Percentiles rank a stretch among this genome's conserved stretches.
Conservation (phyloP, 164 flowering plant genomes). For the Umbellularia californica region DNA sequence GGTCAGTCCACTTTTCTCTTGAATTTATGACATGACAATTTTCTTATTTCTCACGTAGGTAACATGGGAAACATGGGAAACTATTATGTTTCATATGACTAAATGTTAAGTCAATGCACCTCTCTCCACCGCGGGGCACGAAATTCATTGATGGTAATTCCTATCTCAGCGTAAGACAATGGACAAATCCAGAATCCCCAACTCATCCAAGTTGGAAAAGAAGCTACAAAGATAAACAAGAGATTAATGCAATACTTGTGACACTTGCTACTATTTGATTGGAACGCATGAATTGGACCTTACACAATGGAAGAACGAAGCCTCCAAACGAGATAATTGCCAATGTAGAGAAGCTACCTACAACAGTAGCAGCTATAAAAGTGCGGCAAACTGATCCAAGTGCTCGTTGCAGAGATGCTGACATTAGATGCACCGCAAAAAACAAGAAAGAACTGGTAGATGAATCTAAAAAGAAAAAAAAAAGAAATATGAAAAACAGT, state of each 20-base stretch:
- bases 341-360: slow-evolving; percentile 5
- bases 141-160: slow-evolving; percentile 34
- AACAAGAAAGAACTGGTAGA: slow-evolving; percentile 41
- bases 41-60: no score
- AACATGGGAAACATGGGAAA: no score
- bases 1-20: no score
- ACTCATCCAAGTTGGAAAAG: slow-evolving; percentile 25
- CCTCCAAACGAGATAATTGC: slow-evolving; percentile 31
- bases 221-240: slow-evolving; percentile 17
- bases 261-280: neutral
- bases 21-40: no score
- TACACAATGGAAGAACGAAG: slow-evolving; percentile 29
- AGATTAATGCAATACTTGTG: neutral
- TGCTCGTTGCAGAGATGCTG: neutral
- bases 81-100: no score
- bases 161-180: slow-evolving; percentile 37
- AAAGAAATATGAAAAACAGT: neutral
- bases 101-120: slow-evolving; percentile 13
- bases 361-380: slow-evolving; percentile 4
- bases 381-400: neutral
- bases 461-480: slow-evolving; percentile 33
- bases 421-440: slow-evolving; percentile 2
- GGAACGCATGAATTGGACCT: slow-evolving; percentile 10
- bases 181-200: slow-evolving; percentile 54
- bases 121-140: slow-evolving; percentile 43